These are phyloP conservation scores for Dianthus caryophyllus DNA, from an alignment of 148 eudicot species.

Conservation along the genomic window DNA sequence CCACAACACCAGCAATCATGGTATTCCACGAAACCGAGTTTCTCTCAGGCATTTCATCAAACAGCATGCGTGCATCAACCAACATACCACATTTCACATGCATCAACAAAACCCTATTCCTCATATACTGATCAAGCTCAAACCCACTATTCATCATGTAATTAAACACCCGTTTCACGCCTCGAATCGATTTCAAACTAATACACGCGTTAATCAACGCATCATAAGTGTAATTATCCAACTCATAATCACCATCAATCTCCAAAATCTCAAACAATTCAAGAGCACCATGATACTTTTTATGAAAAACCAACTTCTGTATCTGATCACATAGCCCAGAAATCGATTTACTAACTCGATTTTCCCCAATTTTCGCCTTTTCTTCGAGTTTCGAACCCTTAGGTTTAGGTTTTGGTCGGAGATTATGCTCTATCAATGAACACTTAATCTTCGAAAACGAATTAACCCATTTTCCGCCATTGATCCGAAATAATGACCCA, in stretches of 20 bases:
- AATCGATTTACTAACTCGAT: constrained; percentile 10
- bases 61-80: constrained; percentile 63
- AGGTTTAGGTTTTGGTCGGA: constrained; percentile 49
- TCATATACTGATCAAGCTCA: constrained; percentile 59
- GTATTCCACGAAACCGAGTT: constrained; percentile 76
- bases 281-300: constrained; percentile 57
- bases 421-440: constrained; percentile 39
- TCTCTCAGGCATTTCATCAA: constrained; percentile 66
- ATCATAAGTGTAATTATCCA: constrained; percentile 50
- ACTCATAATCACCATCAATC: constrained; percentile 35
- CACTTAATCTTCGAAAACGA: constrained; percentile 31
- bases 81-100: constrained; percentile 81
- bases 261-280: constrained; percentile 78
- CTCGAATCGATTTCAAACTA: constrained; percentile 58
- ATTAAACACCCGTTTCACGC: constrained; percentile 60
- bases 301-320: constrained; percentile 48
- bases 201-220: constrained; percentile 73
- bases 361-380: constrained; percentile 15
- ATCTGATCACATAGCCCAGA: constrained; percentile 50
- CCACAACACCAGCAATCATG: constrained; percentile 69
- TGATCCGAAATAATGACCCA: constrained; percentile 22
- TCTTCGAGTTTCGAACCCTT: constrained; percentile 34
- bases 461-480: constrained; percentile 20
- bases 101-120: constrained; percentile 71
- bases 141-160: constrained; percentile 48